phyloP scores from a whole-genome alignment of 371 early-diverging fungal species.

The Rhizopus microsporus region DNA sequence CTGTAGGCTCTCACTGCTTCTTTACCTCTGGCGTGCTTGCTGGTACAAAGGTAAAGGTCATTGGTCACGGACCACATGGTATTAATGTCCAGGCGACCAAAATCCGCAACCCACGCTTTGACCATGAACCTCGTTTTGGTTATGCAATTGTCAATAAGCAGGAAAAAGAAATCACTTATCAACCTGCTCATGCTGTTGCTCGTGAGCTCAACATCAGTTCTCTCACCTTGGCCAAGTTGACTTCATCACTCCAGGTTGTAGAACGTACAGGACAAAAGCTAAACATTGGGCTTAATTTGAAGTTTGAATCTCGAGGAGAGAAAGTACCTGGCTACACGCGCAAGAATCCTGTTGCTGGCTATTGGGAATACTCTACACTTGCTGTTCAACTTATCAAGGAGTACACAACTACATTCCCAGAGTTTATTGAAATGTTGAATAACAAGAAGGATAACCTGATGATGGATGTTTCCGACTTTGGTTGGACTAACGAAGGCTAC shows the following conservation, averaged over 20 bases:
- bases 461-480: slow-evolving; percentile 32
- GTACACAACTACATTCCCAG: slow-evolving; percentile 74
- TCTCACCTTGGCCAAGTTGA: slow-evolving; percentile 76
- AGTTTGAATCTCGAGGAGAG: slow-evolving; percentile 83
- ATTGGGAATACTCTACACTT: slow-evolving; percentile 85
- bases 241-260: slow-evolving; percentile 75
- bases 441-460: slow-evolving; percentile 34
- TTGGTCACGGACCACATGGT: slow-evolving; percentile 51
- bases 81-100: slow-evolving; percentile 57
- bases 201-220: slow-evolving; percentile 61
- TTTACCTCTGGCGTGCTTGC: slow-evolving; percentile 68
- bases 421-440: slow-evolving; percentile 70
- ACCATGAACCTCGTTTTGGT: slow-evolving; percentile 59
- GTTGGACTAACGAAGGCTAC: slow-evolving; percentile 33
- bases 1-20: slow-evolving; percentile 66
- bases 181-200: slow-evolving; percentile 67
- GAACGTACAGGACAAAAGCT: slow-evolving; percentile 59
- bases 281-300: slow-evolving; percentile 86
- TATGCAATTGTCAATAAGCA: slow-evolving; percentile 51
- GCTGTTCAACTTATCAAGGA: slow-evolving; percentile 73
- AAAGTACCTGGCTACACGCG: slow-evolving; percentile 88
- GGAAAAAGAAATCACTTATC: slow-evolving; percentile 49
- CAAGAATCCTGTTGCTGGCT: slow-evolving; percentile 62
- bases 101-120: neutral
- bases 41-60: slow-evolving; percentile 77